Percentiles rank a stretch among this genome's conserved stretches.
phyloP scores from a whole-genome alignment of 768 basidiomycete genomes.

The Imleria badia region DNA sequence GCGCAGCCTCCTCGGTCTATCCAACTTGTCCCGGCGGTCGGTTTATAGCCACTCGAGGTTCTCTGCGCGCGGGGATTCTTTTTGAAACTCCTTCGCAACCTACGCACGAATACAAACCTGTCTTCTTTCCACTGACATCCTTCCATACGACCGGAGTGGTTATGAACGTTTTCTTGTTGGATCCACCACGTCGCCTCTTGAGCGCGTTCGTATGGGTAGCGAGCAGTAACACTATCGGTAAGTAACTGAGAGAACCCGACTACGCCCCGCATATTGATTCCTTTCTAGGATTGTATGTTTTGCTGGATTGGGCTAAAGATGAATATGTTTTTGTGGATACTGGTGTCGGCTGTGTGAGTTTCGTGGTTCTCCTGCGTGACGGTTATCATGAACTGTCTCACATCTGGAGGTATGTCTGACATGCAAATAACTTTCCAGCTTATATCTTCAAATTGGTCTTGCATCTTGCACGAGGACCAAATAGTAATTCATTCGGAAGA shows the following conservation, averaged over 20 bases:
- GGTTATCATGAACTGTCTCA: constrained; percentile 5
- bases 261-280: background rate
- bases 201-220: constrained; percentile 73
- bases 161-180: constrained; percentile 76
- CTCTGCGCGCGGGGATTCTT: constrained; percentile 7
- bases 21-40: constrained; percentile 7
- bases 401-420: constrained; percentile 1
- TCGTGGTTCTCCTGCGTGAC: background rate
- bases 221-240: constrained; percentile 36
- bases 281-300: constrained; percentile 59
- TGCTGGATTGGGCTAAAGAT: constrained; percentile 63
- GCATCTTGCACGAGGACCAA: constrained; percentile 62
- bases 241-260: background rate
- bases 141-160: constrained; percentile 68
- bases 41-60: background rate
- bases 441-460: constrained; percentile 74
- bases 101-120: constrained; percentile 34
- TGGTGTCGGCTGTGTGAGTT: constrained; percentile 65
- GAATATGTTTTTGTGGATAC: constrained; percentile 76
- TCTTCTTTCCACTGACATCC: constrained; percentile 58
- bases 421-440: constrained; percentile 37
- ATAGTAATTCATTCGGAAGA: constrained; percentile 78
- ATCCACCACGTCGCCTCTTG: constrained; percentile 57
- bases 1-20: constrained; percentile 1
- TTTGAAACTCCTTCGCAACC: constrained; percentile 14